Conservation (phyloP, 2,329 filamentous ascomycete species). For the Botryotinia globosa region DNA sequence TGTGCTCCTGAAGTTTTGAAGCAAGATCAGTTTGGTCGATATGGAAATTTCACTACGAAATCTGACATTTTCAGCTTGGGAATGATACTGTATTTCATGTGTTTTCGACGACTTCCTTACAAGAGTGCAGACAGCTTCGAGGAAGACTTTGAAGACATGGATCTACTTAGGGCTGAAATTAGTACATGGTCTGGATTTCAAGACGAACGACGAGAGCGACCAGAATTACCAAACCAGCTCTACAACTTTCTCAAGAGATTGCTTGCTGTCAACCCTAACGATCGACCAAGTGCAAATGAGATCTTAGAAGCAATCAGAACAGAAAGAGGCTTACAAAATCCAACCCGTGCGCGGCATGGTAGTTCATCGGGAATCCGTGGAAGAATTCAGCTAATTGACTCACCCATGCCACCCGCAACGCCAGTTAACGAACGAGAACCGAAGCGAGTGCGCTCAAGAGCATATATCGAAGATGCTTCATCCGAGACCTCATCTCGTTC, state of each 20-base stretch:
- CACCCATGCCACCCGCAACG: slow-evolving; percentile 33
- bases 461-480: slow-evolving; percentile 36
- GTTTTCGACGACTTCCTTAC: slow-evolving; percentile 87
- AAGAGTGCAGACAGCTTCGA: slow-evolving; percentile 77
- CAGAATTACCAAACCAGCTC: slow-evolving; percentile 80
- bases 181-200: slow-evolving; percentile 83
- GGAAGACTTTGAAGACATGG: slow-evolving; percentile 89
- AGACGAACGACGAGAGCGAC: slow-evolving; percentile 68
- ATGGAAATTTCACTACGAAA: slow-evolving; percentile 93
- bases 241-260: slow-evolving; percentile 82
- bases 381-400: slow-evolving; percentile 37
- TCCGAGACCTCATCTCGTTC: slow-evolving; percentile 25
- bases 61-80: slow-evolving; percentile 97
- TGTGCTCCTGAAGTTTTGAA: slow-evolving; percentile 92
- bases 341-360: slow-evolving; percentile 31
- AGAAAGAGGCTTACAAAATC: slow-evolving; percentile 36
- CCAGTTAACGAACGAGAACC: slow-evolving; percentile 33
- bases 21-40: slow-evolving; percentile 64
- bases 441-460: slow-evolving; percentile 28
- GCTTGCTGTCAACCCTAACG: slow-evolving; percentile 70
- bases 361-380: slow-evolving; percentile 31
- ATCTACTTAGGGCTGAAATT: slow-evolving; percentile 81
- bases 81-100: slow-evolving; percentile 98
- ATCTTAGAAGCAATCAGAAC: slow-evolving; percentile 55
- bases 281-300: slow-evolving; percentile 81